phyloP scores from a whole-genome alignment of 345 rosid genomes.

The Aurinia saxatilis region DNA sequence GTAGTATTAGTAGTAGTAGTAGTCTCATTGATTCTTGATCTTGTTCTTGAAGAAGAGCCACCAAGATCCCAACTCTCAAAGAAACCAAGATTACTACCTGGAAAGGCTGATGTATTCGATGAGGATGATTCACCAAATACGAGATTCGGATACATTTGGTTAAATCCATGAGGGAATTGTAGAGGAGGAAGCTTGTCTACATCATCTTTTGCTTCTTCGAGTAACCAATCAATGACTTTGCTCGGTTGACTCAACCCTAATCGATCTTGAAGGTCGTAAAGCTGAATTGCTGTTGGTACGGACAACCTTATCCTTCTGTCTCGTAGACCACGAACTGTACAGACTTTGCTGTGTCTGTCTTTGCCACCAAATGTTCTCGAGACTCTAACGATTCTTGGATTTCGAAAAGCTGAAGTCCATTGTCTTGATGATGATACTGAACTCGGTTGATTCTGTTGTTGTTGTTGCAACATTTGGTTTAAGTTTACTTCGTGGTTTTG shows the following conservation, averaged over 20 bases:
- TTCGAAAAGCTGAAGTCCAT: slow-evolving; percentile 75
- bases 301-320: slow-evolving; percentile 90
- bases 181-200: slow-evolving; percentile 87
- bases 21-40: slow-evolving; percentile 24
- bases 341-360: slow-evolving; percentile 97
- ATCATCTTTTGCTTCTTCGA: slow-evolving; percentile 64
- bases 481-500: slow-evolving; percentile 14
- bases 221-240: slow-evolving; percentile 89
- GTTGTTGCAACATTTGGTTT: slow-evolving; percentile 22
- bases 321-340: slow-evolving; percentile 79
- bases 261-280: slow-evolving; percentile 86
- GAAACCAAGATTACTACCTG: slow-evolving; percentile 33
- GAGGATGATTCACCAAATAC: slow-evolving; percentile 22
- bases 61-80: slow-evolving; percentile 36
- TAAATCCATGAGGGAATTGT: slow-evolving; percentile 66
- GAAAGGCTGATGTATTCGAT: slow-evolving; percentile 18
- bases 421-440: slow-evolving; percentile 44
- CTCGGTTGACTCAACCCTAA: slow-evolving; percentile 88
- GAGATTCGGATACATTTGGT: slow-evolving; percentile 60
- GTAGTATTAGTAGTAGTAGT: slow-evolving; percentile 2
- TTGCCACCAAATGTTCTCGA: slow-evolving; percentile 88
- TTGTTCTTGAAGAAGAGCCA: slow-evolving; percentile 35
- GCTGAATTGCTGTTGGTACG: slow-evolving; percentile 85
- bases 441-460: slow-evolving; percentile 20
- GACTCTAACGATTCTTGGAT: slow-evolving; percentile 88